Evolutionary conservation across 2,329 filamentous ascomycete species (phyloP), one percentile per base, ranked within the genome.

Genomic region (Alternaria novae-zelandiae): DNA sequence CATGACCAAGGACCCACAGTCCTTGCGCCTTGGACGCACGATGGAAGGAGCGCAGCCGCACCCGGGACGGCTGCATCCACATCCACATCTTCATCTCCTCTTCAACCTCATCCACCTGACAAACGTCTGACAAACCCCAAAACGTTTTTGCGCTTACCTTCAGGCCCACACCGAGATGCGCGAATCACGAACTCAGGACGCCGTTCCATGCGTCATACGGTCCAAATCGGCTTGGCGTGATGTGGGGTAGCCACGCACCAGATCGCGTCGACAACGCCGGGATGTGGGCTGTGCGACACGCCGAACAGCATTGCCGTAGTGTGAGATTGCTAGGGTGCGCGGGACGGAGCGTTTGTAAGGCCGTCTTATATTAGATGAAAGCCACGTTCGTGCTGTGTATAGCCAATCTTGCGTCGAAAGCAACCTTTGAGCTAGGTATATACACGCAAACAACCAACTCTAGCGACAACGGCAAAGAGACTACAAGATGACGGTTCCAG

Each of bases 221-320:
- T 43, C 50, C 50, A 20, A 36, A 59, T 49, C 46, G 51, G 58
- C 60, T 70, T 69, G 64, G 68, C 65, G 23, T 30, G 43, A 54
- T 71, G 74, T 75, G 73, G 74, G 74, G 72, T 74, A 71, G 59
- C 59, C 58, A 60, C 44, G 36, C 55, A 59, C 47, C 47, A 41
- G 23, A 41, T 54, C 23, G 47, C 55, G 43, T 49, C 30, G 28
- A 51, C 26, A 15, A 17, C 23, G 23, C 26, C 41, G 36, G 9
- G 6, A 28, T 56, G 28, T 59, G 44, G 28, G 41, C 58, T 57
- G 28, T 56, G 32, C 12, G 51, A 54, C 51, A 32, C 58, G 64
- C 70, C 70, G 72, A 73, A 54, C 26, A 50, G 43, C 60, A 70
- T 50, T 73, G 65, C 70, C 71, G 72, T 46, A 53, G n/a, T 41